These are phyloP conservation scores for Neonectria faginata DNA, from an alignment of 2,329 filamentous ascomycete genomes.

Conservation along the genomic window DNA sequence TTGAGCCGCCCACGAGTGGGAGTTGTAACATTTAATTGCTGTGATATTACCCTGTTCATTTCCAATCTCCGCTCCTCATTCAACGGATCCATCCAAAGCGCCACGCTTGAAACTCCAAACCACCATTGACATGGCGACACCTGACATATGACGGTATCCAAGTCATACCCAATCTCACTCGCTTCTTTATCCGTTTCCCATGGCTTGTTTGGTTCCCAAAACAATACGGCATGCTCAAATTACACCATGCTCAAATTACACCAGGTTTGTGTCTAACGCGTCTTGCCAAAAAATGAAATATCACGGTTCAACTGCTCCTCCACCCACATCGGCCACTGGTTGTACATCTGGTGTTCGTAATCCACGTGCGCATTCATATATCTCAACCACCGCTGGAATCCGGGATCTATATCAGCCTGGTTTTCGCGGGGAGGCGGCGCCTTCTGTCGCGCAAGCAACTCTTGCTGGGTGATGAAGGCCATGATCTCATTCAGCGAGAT, in stretches of 20 bases:
- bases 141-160: neutral
- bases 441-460: constrained; percentile 51
- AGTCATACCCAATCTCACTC: neutral
- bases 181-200: neutral
- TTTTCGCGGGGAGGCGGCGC: constrained; percentile 41
- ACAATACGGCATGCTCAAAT: neutral
- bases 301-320: constrained; percentile 62
- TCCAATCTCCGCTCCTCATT: constrained; percentile 1
- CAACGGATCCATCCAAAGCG: constrained; percentile 14
- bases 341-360: constrained; percentile 58
- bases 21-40: neutral
- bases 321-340: constrained; percentile 67
- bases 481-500: constrained; percentile 67
- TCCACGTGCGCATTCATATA: constrained; percentile 62
- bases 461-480: constrained; percentile 59
- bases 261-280: neutral
- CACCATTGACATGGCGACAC: neutral
- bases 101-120: constrained; percentile 23
- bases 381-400: constrained; percentile 63
- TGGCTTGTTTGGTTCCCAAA: neutral
- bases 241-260: neutral
- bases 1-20: neutral
- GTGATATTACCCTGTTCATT: neutral
- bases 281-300: constrained; percentile 58
- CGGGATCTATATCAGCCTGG: constrained; percentile 51